Evolutionary conservation across 2,329 filamentous ascomycete genomes (phyloP).

Genomic region (Trichoderma hamatum): DNA sequence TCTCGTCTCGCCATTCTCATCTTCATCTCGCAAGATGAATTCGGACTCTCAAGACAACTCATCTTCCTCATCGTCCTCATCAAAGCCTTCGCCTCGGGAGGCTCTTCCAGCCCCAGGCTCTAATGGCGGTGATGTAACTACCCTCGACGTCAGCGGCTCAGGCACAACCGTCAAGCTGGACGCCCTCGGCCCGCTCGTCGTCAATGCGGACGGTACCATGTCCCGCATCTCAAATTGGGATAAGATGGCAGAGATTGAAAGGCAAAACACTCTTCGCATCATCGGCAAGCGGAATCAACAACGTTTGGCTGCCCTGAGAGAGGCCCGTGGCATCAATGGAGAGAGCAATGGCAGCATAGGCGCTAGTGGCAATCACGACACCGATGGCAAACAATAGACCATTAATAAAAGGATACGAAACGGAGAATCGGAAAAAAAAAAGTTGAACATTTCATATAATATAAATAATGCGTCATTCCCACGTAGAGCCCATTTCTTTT

Average conservation of each 20-base stretch:
- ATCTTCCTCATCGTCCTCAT: background rate
- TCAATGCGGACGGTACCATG: slow-evolving; percentile 72
- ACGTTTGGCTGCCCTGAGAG: slow-evolving; percentile 56
- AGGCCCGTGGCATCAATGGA: slow-evolving; percentile 18
- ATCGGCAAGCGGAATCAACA: slow-evolving; percentile 70
- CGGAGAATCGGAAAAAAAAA: background rate
- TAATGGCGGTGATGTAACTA: slow-evolving; percentile 29
- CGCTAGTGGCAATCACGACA: slow-evolving; percentile 26
- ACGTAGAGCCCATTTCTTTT: slow-evolving; percentile 16
- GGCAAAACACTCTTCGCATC: slow-evolving; percentile 66
- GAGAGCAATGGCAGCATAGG: slow-evolving; percentile 14
- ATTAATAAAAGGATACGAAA: background rate
- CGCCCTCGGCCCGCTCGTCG: slow-evolving; percentile 71
- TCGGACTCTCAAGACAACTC: slow-evolving; percentile 4
- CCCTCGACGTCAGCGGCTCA: slow-evolving; percentile 40
- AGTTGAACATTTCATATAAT: slow-evolving; percentile 11
- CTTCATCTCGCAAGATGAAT: slow-evolving; percentile 14
- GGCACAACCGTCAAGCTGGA: slow-evolving; percentile 60
- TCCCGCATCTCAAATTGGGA: slow-evolving; percentile 74
- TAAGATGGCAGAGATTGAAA: slow-evolving; percentile 70
- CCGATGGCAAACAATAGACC: slow-evolving; percentile 13
- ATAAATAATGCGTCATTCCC: slow-evolving; percentile 22
- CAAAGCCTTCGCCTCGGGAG: slow-evolving; percentile 14
- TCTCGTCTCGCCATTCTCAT: slow-evolving; percentile 3
- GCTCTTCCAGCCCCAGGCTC: slow-evolving; percentile 36